Evolutionary conservation across 75 land plant genomes (phyloP).

Genomic region (Pinus tabuliformis): DNA sequence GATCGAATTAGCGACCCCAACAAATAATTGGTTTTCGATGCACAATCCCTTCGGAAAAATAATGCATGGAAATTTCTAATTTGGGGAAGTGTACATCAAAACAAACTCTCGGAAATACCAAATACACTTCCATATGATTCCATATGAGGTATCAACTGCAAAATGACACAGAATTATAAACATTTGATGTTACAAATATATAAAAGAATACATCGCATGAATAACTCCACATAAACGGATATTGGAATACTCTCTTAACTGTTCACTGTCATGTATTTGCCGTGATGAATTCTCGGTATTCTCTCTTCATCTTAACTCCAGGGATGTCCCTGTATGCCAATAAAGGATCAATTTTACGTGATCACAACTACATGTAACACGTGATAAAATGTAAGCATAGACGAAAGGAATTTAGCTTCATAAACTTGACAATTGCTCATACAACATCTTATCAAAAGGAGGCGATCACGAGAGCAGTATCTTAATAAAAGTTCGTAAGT

Average conservation of each 20-base stretch:
- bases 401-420: no score
- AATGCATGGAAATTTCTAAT: no score
- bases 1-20: no score
- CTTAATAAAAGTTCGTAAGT: background rate
- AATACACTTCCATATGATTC: no score
- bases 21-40: no score
- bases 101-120: no score
- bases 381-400: background rate
- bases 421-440: background rate
- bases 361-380: background rate
- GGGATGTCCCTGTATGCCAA: constrained; percentile 66
- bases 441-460: background rate
- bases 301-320: constrained; percentile 99
- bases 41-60: no score
- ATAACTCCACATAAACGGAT: background rate
- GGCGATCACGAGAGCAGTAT: background rate
- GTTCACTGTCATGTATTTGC: constrained; percentile 45
- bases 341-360: background rate
- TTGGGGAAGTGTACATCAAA: no score
- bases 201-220: background rate
- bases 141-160: no score
- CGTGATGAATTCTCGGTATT: constrained; percentile 85
- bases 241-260: background rate
- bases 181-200: no score
- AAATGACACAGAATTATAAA: no score